These are phyloP conservation scores for Xylaria sp. DNA, from an alignment of 2,329 filamentous ascomycete genomes.

Conservation along the genomic window DNA sequence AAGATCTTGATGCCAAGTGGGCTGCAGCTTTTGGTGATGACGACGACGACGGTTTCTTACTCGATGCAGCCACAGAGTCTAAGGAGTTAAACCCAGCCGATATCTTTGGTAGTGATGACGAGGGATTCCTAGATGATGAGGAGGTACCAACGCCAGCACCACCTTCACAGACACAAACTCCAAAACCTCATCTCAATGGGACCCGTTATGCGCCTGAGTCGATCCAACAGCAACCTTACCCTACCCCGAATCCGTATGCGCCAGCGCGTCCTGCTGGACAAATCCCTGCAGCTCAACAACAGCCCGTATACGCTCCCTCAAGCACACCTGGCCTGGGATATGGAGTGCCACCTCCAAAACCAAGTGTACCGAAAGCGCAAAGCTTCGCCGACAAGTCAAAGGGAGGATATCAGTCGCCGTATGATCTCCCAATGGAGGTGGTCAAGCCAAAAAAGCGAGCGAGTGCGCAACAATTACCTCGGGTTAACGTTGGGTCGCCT, in stretches of 20 bases:
- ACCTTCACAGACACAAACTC: slow-evolving; percentile 39
- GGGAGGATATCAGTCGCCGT: slow-evolving; percentile 91
- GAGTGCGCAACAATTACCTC: slow-evolving; percentile 66
- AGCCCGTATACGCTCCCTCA: slow-evolving; percentile 45
- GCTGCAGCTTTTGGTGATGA: slow-evolving; percentile 81
- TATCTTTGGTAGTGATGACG: slow-evolving; percentile 84
- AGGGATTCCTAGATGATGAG: slow-evolving; percentile 82
- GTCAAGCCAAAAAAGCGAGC: slow-evolving; percentile 75
- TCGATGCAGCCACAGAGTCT: slow-evolving; percentile 60
- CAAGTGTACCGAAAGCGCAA: slow-evolving; percentile 69
- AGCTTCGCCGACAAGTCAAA: slow-evolving; percentile 93
- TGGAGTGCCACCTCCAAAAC: slow-evolving; percentile 52
- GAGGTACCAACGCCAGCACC: slow-evolving; percentile 50
- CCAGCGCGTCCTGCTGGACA: slow-evolving; percentile 54
- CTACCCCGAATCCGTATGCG: slow-evolving; percentile 57
- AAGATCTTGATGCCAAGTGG: slow-evolving; percentile 82
- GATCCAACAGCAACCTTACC: slow-evolving; percentile 41
- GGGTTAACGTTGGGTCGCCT: slow-evolving; percentile 49
- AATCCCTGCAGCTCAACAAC: slow-evolving; percentile 43
- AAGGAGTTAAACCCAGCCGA: slow-evolving; percentile 69
- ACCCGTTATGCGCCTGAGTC: slow-evolving; percentile 49
- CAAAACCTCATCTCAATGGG: slow-evolving; percentile 46
- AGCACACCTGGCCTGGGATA: slow-evolving; percentile 49
- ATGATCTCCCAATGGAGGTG: slow-evolving; percentile 92
- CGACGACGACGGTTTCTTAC: slow-evolving; percentile 69